A percentile compares a stretch with the other conserved stretches of the same genome.
Evolutionary conservation across 108 stramenopile genomes (phyloP).

Genomic region (Hondaea fermentalgiana): DNA sequence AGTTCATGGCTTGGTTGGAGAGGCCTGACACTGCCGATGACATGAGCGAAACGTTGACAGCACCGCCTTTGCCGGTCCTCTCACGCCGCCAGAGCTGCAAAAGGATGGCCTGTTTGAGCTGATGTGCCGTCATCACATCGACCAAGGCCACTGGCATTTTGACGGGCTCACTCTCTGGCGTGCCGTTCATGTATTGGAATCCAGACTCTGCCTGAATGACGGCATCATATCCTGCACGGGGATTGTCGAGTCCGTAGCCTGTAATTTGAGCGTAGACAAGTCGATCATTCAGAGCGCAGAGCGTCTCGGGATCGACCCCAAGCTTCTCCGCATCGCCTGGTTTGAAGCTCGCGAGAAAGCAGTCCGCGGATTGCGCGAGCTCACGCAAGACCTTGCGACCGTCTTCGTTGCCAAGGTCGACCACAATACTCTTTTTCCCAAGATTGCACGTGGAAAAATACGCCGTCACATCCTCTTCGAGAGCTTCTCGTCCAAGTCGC

Average conservation of each 20-base stretch:
- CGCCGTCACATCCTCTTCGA: background rate
- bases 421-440: background rate
- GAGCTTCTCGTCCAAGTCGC: background rate
- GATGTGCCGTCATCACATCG: background rate
- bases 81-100: slow-evolving; percentile 2
- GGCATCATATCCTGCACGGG: background rate
- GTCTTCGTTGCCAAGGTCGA: background rate
- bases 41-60: background rate
- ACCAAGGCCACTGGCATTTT: background rate
- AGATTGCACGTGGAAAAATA: slow-evolving; percentile 3
- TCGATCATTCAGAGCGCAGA: background rate
- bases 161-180: background rate
- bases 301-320: background rate
- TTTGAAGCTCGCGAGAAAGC: slow-evolving; percentile 12
- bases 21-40: background rate
- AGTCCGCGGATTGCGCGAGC: background rate
- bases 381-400: background rate
- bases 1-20: background rate
- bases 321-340: slow-evolving; percentile 13
- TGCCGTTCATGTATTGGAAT: background rate
- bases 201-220: background rate
- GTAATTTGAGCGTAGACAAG: background rate
- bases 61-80: background rate
- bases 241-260: background rate
- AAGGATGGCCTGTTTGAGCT: background rate